Evolutionary conservation across 2,329 filamentous ascomycete genomes (phyloP).

Genomic region (Aureobasidium uvarum): DNA sequence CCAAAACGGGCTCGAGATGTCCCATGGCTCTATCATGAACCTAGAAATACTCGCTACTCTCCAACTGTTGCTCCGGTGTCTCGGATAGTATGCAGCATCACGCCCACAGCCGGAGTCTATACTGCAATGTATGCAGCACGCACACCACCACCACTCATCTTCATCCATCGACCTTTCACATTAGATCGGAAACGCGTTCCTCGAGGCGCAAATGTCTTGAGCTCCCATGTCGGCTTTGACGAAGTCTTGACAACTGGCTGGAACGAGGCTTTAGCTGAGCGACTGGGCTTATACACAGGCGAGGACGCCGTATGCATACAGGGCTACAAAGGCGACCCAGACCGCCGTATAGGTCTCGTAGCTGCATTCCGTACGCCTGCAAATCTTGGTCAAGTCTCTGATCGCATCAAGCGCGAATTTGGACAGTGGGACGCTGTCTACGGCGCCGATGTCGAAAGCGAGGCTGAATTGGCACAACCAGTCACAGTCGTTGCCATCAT

Average conservation of each 20-base stretch:
- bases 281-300: conserved; percentile 36
- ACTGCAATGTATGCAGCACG: neutral
- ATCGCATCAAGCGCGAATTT: conserved; percentile 19
- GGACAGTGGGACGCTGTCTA: conserved; percentile 7
- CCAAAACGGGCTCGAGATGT: conserved; percentile 22
- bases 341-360: conserved; percentile 42
- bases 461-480: conserved; percentile 25
- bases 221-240: conserved; percentile 35
- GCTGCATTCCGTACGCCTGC: conserved; percentile 31
- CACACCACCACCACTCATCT: conserved; percentile 6
- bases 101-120: conserved; percentile 25
- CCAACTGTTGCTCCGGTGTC: neutral
- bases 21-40: conserved; percentile 21
- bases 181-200: conserved; percentile 15
- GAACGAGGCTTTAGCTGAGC: conserved; percentile 39
- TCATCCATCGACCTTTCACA: conserved; percentile 25
- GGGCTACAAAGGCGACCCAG: conserved; percentile 43
- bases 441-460: neutral
- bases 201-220: conserved; percentile 7
- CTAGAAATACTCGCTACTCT: neutral
- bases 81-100: conserved; percentile 21
- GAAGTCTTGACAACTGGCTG: conserved; percentile 43
- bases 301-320: conserved; percentile 37
- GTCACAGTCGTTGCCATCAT: conserved; percentile 39
- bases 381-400: neutral